Conservation (phyloP, 495 filamentous ascomycete genomes). For the Lophiotrema nucula region DNA sequence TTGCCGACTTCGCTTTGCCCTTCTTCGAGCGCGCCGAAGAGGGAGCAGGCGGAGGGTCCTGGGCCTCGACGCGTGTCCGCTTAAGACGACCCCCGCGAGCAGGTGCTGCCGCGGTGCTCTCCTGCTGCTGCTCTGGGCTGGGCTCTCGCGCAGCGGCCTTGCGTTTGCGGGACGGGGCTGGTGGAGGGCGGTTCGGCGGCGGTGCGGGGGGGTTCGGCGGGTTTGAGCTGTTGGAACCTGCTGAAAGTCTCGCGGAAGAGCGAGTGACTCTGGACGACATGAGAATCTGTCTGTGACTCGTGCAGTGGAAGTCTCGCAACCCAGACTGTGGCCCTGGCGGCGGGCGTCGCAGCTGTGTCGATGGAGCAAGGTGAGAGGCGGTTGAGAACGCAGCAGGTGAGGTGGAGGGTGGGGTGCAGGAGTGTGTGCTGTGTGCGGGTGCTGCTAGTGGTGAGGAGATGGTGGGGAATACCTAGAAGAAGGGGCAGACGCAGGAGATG, state of each 20-base stretch:
- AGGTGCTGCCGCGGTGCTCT: constrained; percentile 17
- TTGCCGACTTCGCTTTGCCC: constrained; percentile 63
- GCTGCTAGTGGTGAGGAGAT: constrained; percentile 20
- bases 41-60: constrained; percentile 23
- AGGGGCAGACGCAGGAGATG: constrained; percentile 17
- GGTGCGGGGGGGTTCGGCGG: constrained; percentile 30
- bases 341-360: constrained; percentile 34
- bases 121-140: constrained; percentile 26
- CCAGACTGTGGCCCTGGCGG: constrained; percentile 29
- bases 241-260: constrained; percentile 43
- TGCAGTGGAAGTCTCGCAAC: constrained; percentile 24
- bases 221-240: constrained; percentile 38
- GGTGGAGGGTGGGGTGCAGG: constrained; percentile 9
- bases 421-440: background rate
- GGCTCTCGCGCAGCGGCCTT: constrained; percentile 38
- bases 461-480: constrained; percentile 32
- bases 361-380: constrained; percentile 29
- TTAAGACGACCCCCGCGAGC: constrained; percentile 32
- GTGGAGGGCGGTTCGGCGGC: constrained; percentile 12
- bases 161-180: constrained; percentile 41
- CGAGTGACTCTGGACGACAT: constrained; percentile 48
- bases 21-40: constrained; percentile 39
- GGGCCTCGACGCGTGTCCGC: constrained; percentile 28
- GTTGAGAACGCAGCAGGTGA: constrained; percentile 9
- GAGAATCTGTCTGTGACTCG: constrained; percentile 35